Evolutionary conservation across 2,329 filamentous ascomycete genomes (phyloP).

Genomic region (Phaeosphaeriaceae sp.): DNA sequence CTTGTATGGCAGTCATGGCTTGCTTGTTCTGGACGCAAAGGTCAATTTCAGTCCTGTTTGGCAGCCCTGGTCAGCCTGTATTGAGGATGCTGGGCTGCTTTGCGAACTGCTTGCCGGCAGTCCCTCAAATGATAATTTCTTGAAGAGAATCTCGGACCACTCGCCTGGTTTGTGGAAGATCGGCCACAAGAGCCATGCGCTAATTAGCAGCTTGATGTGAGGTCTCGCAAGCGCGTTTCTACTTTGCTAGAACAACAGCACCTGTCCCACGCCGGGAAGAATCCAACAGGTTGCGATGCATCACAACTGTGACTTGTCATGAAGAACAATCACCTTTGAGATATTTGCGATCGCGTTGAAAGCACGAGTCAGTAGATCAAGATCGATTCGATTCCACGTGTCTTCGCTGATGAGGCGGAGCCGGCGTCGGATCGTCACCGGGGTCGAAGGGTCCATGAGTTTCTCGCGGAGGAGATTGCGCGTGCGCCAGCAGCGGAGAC

Average conservation of each 20-base stretch:
- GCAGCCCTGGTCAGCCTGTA: neutral
- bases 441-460: slow-evolving; percentile 12
- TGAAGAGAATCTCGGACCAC: neutral
- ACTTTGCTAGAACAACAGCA: neutral
- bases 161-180: neutral
- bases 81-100: slow-evolving; percentile 3
- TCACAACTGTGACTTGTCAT: neutral
- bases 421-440: slow-evolving; percentile 20
- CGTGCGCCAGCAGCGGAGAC: slow-evolving; percentile 3
- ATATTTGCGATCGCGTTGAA: neutral
- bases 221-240: neutral
- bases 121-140: slow-evolving; percentile 4
- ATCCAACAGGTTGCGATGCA: neutral
- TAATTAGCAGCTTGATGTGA: neutral
- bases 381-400: slow-evolving; percentile 18
- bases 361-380: slow-evolving; percentile 11
- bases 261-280: neutral
- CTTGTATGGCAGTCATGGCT: slow-evolving; percentile 1
- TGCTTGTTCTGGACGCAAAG: slow-evolving; percentile 3
- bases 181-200: neutral
- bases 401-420: slow-evolving; percentile 5
- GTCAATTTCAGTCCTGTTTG: neutral
- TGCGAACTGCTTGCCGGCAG: slow-evolving; percentile 2
- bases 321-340: neutral
- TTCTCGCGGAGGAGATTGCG: slow-evolving; percentile 10